Percentiles rank a stretch among this genome's conserved stretches.
Conservation (phyloP, 129 eudicot genomes). For the Saposhnikovia divaricata region DNA sequence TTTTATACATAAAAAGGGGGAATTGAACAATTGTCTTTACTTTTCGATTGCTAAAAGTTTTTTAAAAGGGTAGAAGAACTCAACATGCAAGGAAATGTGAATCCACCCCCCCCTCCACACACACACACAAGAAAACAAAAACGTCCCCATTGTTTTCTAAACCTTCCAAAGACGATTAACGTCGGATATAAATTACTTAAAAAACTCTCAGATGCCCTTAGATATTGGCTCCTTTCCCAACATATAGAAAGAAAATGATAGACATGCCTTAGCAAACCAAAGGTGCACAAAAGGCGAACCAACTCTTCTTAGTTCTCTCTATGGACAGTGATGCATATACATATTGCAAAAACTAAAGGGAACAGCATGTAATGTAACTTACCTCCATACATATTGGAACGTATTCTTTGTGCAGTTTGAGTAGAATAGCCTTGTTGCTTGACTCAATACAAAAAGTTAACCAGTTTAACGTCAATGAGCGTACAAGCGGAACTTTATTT, state of each 20-base stretch:
- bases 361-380: slow-evolving; percentile 23
- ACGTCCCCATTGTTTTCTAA: not conserved
- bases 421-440: slow-evolving; percentile 77
- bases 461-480: slow-evolving; percentile 90
- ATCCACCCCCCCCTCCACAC: not conserved
- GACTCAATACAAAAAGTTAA: slow-evolving; percentile 86
- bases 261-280: not conserved
- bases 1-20: not conserved
- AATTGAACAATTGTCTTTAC: not conserved
- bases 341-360: not conserved
- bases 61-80: not conserved
- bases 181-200: not conserved
- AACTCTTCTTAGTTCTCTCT: not conserved
- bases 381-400: slow-evolving; percentile 99
- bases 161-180: not conserved
- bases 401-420: slow-evolving; percentile 90
- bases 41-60: not conserved
- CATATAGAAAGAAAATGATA: not conserved
- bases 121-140: not conserved
- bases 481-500: slow-evolving; percentile 96
- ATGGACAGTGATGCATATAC: not conserved
- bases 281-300: not conserved
- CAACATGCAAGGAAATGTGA: not conserved
- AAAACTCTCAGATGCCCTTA: not conserved
- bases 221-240: not conserved